These are phyloP conservation scores for Magnolia officinalis DNA, from an alignment of 164 flowering plant genomes.

Conservation along the genomic window DNA sequence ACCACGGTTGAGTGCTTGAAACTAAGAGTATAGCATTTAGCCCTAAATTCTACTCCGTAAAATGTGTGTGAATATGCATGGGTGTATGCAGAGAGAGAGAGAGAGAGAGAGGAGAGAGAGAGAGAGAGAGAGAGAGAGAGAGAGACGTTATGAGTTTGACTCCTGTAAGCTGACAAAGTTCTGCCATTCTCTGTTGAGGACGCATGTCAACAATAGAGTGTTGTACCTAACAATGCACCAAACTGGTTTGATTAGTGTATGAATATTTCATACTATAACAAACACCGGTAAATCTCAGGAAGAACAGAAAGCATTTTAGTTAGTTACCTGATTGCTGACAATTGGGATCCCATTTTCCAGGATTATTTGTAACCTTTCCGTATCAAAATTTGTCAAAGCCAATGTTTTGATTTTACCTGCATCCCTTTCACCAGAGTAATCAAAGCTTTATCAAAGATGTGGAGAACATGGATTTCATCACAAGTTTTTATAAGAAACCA, in stretches of 20 bases:
- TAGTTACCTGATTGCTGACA: constrained; percentile 88
- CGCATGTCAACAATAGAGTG: constrained; percentile 98
- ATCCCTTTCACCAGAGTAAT: constrained; percentile 14
- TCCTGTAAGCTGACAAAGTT: constrained; percentile 89
- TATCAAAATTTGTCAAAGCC: constrained; percentile 95
- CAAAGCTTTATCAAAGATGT: neutral
- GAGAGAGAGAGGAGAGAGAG: constrained; percentile 6
- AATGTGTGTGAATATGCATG: too few species aligned
- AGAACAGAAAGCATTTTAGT: neutral
- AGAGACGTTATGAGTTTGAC: constrained; percentile 93
- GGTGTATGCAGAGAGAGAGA: too few species aligned
- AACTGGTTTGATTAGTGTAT: constrained; percentile 8
- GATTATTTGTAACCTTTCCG: constrained; percentile 80
- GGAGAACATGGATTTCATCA: neutral
- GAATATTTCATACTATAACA: neutral
- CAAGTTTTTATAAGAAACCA: neutral
- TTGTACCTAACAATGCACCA: constrained; percentile 63
- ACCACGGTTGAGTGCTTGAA: too few species aligned
- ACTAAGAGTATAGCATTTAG: too few species aligned
- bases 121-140: constrained; percentile 42
- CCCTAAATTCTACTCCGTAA: too few species aligned
- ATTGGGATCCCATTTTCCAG: constrained; percentile 88
- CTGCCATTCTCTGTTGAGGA: constrained; percentile 95
- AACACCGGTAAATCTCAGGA: constrained; percentile 1
- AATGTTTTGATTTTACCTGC: constrained; percentile 96